Evolutionary conservation across 495 filamentous ascomycete species (phyloP), one percentile per base, ranked within the genome.

Genomic region (Daldinia childiae): DNA sequence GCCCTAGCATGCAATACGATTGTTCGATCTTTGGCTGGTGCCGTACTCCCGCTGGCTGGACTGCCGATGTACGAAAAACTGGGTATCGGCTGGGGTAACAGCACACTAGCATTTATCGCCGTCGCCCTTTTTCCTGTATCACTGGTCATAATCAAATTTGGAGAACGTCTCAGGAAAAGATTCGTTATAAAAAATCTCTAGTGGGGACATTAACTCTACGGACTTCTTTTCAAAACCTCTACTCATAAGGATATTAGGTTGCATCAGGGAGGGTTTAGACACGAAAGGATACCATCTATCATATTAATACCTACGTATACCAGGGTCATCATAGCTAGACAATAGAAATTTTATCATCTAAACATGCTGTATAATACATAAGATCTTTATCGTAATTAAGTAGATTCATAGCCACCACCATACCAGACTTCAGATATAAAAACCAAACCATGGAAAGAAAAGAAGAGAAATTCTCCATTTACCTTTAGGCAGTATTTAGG

Each of bases 1-100:
- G 87, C 84, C 0, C 71, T 88, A 3, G 87, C 87, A 0, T 85
- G 85, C 12, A 81, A 85, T 48, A 85, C 86, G 0, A 80, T 88
- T 1, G 79, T 83, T 1, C 78, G 88, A 26, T 87, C 82, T 26
- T 66, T 89, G 19, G 81, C 86, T 9, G 88, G 87, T 24, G 86
- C 85, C 1, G 79, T 90, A 24, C 69, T 90, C n/a, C 88, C 88
- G 1, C 78, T 90, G 6, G 85, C 82, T 8, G 87, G 87, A 6
- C 72, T 83, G 32, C 61, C 39, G 0, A 86, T 91, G 83, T 90
- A 88, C 61, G 59, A 73, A 0, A 68, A 68, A 0, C 77, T 91
- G 0, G 88, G 88, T 0, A 76, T 86, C n/a, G 89, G 89, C 4
- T 90, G 88, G 87, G 88, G 88, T 0, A 90, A 90, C 68, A 85